Percentiles rank a stretch among this genome's conserved stretches.
Conservation (phyloP, 371 early-diverging fungal species). For the Gilbertella persicaria region DNA sequence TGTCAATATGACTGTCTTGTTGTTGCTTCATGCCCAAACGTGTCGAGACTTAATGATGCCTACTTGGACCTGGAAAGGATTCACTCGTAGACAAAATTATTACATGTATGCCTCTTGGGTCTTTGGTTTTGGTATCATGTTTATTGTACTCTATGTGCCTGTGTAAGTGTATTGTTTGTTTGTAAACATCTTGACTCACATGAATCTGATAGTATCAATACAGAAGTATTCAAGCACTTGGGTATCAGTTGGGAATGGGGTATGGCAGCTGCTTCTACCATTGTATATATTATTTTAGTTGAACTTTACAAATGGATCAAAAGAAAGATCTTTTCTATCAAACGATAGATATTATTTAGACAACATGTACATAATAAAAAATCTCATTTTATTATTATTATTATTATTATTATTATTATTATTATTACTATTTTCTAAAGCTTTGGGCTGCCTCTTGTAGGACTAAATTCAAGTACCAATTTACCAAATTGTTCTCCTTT, state of each 20-base stretch:
- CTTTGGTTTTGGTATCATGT: conserved; percentile 53
- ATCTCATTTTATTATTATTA: too few relatives aligned
- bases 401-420: too few relatives aligned
- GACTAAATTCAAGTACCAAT: conserved; percentile 40
- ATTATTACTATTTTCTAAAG: conserved; percentile 4
- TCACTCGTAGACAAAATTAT: conserved; percentile 56
- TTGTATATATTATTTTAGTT: conserved; percentile 60
- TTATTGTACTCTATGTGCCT: conserved; percentile 74
- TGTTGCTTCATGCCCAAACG: conserved; percentile 73
- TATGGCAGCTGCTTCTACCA: conserved; percentile 56
- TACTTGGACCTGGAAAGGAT: conserved; percentile 48
- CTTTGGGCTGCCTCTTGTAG: conserved; percentile 5
- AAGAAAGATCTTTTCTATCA: conserved; percentile 17
- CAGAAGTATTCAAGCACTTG: conserved; percentile 65
- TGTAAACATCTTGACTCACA: too few relatives aligned
- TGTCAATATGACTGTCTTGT: conserved; percentile 61
- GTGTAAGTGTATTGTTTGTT: conserved; percentile 14
- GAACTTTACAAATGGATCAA: conserved; percentile 56
- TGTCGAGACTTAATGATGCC: conserved; percentile 67
- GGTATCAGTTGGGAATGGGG: conserved; percentile 79
- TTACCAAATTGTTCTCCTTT: conserved; percentile 61
- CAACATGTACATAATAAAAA: neutral
- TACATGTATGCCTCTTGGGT: conserved; percentile 54
- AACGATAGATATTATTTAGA: neutral
- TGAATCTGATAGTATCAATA: conserved; percentile 53